Evolutionary conservation across 2,329 filamentous ascomycete species (phyloP).

Genomic region (Ceratocystis cubensis): DNA sequence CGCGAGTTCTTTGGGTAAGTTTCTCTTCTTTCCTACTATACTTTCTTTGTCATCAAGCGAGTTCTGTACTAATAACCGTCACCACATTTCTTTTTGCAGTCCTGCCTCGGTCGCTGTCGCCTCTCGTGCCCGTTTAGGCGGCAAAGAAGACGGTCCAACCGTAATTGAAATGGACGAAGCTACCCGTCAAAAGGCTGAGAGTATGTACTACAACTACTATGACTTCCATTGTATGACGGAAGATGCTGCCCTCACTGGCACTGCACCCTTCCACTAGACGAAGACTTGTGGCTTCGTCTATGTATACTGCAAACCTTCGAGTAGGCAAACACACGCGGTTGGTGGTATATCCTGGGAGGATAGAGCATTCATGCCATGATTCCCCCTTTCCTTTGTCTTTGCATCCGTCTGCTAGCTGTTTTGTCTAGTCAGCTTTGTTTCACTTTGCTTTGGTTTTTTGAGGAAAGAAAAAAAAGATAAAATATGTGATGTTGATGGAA

Average conservation of each 20-base stretch:
- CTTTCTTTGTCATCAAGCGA: background rate
- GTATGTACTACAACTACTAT: slow-evolving; percentile 40
- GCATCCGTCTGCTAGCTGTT: slow-evolving; percentile 13
- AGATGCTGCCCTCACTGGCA: slow-evolving; percentile 36
- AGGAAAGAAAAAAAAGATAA: background rate
- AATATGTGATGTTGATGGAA: background rate
- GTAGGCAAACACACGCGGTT: background rate
- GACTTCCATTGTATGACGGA: slow-evolving; percentile 37
- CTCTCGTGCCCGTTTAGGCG: slow-evolving; percentile 29
- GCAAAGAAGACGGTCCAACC: slow-evolving; percentile 37
- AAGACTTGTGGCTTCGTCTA: background rate
- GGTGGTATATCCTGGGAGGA: background rate
- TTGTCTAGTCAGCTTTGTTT: background rate
- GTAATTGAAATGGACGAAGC: slow-evolving; percentile 39
- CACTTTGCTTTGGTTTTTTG: slow-evolving; percentile 7
- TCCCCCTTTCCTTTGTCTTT: slow-evolving; percentile 11
- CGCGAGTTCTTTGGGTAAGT: slow-evolving; percentile 73
- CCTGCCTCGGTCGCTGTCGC: slow-evolving; percentile 36
- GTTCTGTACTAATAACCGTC: slow-evolving; percentile 12
- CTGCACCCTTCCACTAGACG: slow-evolving; percentile 39
- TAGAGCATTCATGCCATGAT: background rate
- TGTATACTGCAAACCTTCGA: background rate
- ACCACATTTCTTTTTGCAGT: slow-evolving; percentile 26
- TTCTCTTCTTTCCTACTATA: background rate
- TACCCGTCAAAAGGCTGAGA: slow-evolving; percentile 40